Evolutionary conservation across 2,329 filamentous ascomycete species (phyloP).

Genomic region (Pseudogymnoascus sp.): DNA sequence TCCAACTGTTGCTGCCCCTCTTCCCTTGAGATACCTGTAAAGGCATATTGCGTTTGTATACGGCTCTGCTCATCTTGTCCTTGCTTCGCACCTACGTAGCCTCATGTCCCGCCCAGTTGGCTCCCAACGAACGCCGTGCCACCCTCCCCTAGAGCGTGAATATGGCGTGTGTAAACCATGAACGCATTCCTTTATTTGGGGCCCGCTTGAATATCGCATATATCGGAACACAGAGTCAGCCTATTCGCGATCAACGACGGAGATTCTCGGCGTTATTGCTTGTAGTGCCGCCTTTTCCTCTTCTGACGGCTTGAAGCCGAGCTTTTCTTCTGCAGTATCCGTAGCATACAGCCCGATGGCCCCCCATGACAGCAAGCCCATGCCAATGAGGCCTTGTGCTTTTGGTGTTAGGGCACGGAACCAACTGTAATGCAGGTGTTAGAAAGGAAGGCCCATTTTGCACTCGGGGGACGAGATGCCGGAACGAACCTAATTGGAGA

Average conservation of each 20-base stretch:
- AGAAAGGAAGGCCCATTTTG: not conserved
- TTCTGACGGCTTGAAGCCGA: conserved; percentile 65
- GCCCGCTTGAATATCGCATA: not conserved
- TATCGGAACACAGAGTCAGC: not conserved
- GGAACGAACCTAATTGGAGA: conserved; percentile 6
- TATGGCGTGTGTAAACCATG: not conserved
- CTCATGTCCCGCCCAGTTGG: not conserved
- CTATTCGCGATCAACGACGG: conserved; percentile 45
- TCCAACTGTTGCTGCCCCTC: not conserved
- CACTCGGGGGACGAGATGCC: not conserved
- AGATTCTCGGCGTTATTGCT: conserved; percentile 54
- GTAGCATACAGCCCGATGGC: conserved; percentile 63
- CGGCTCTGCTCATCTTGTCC: not conserved
- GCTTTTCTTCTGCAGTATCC: conserved; percentile 63
- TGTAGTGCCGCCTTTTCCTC: conserved; percentile 63
- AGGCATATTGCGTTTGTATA: not conserved
- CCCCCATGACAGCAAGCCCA: conserved; percentile 71
- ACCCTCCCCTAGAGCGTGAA: not conserved
- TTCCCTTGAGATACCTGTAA: not conserved
- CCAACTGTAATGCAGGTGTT: conserved; percentile 37
- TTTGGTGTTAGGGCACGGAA: conserved; percentile 66
- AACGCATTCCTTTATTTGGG: not conserved
- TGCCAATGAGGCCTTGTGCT: conserved; percentile 63
- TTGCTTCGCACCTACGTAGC: not conserved
- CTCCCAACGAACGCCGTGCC: not conserved